Evolutionary conservation across 164 flowering plant species (phyloP), one percentile per base, ranked within the genome.

Genomic region (Echeveria elegans): DNA sequence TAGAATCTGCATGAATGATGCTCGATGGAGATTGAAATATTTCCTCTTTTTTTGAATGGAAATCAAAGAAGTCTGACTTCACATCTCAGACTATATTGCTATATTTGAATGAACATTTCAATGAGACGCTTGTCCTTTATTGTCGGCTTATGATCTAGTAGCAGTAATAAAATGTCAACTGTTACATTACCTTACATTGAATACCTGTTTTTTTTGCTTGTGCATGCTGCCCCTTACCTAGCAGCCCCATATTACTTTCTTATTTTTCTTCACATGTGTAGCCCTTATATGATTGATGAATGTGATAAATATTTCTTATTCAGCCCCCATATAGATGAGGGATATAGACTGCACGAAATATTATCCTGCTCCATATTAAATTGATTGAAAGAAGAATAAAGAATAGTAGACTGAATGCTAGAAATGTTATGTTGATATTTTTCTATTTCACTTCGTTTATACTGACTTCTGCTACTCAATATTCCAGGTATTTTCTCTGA

Each of bases 401-500:
- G n/a, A 56, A 56, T 23, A 23, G 29, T 58, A 58, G 6, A 58
- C 29, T 30, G 32, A 11, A 10, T 21, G 1, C 12, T 21, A 6
- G 3, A 10, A 21, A 8, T 29, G 6, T 21, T 24, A 58, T 9
- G 5, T 1, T n/a, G 36, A n/a, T n/a, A n/a, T n/a, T n/a, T 61
- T 10, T 61, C 11, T 3, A 30, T 61, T 61, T 24, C 60, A 19
- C 1, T 41, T 45, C 7, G 32, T 43, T 72, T 48, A 38, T 71
- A 70, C 83, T 86, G 78, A 83, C 74, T 67, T 74, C 67, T 65
- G 58, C 69, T 80, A 78, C 83, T 85, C 76, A 73, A 71, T 82
- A 83, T 89, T 86, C 93, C 96, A 91, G 99, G 99, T 94, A 94
- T 86, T 94, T 89, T 88, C 93, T 89, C 89, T 91, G 95, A 91